Evolutionary conservation across 345 rosid species (phyloP), one percentile per base, ranked within the genome.

Genomic region (Eutrema heterophyllum): DNA sequence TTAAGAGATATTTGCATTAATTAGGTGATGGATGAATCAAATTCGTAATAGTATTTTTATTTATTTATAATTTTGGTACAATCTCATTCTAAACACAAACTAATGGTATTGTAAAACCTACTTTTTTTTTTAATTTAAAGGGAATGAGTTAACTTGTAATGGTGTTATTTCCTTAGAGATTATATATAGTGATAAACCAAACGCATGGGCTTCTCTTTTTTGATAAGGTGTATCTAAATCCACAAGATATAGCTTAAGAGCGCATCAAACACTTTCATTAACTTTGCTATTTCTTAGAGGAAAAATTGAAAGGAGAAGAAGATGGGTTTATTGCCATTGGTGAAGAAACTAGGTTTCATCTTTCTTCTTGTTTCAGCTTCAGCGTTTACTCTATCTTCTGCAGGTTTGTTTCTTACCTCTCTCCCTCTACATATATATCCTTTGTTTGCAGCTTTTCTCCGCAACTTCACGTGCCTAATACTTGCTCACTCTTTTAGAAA

Each of bases 361-460:
- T 82, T 83, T 75, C 86, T 88, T 53, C 84, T 88, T 51, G 33
- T 80, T 68, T 84, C 83, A 50, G 80, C 84, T 26, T 68, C 86
- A 48, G 68, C 79, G 14, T 52, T 82, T 5, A 78, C 87, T 35
- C 62, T 82, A 70, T 81, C 83, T 64, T 75, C 64, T 70, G 86
- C 85, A 82, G 90, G 90, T 85, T 67, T 52, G 74, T 41, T 54
- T 44, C 41, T 3, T 33, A 6, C 24, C 67, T 44, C 59, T 60
- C 39, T 12, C 43, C 13, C 11, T 35, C 0, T 33, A 30, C 41
- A 41, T 53, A 54, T 54, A 10, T 40, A 50, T 32, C 46, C 18
- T 64, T 64, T 56, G 8, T 57, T 70, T 54, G 78, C 64, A 60
- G 78, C 67, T 72, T 78, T 72, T 66, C 18, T 77, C 18, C 18